A percentile compares a stretch with the other conserved stretches of the same genome.
phyloP scores from a whole-genome alignment of 345 rosid genomes.

The Corchorus olitorius region DNA sequence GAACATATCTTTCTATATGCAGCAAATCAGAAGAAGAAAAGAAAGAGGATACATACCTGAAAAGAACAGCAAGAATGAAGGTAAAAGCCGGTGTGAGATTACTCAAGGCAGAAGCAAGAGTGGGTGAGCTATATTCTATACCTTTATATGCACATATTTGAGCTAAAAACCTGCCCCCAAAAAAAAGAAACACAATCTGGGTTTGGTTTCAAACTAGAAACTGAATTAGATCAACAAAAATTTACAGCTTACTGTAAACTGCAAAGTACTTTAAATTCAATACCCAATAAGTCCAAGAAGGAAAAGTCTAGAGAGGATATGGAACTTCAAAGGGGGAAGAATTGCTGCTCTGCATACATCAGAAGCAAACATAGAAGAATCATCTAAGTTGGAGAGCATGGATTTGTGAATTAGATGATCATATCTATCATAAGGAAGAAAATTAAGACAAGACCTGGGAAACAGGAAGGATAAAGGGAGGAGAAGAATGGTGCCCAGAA shows the following conservation, averaged over 20 bases:
- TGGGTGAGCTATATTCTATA: constrained; percentile 37
- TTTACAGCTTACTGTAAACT: too few relatives aligned
- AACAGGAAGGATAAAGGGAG: constrained; percentile 31
- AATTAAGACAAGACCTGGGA: not conserved
- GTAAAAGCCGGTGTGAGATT: constrained; percentile 39
- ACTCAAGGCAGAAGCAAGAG: constrained; percentile 32
- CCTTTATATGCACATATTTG: constrained; percentile 27
- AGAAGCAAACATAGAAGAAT: not conserved
- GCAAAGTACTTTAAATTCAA: not conserved
- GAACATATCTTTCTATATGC: too few relatives aligned
- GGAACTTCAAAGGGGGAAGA: constrained; percentile 34
- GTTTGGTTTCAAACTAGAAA: not conserved
- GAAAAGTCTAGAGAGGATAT: constrained; percentile 26
- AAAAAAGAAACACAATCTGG: not conserved
- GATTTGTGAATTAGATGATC: not conserved
- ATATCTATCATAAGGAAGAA: not conserved
- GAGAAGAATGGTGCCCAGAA: constrained; percentile 31
- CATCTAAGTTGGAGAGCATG: not conserved
- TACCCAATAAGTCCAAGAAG: constrained; percentile 34
- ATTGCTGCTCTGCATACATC: constrained; percentile 27
- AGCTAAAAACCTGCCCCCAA: constrained; percentile 20
- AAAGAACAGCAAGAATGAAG: constrained; percentile 30
- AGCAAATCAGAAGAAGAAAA: not conserved
- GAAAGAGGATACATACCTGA: constrained; percentile 33
- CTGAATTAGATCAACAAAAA: not conserved